These are phyloP conservation scores for Friedmanniomyces endolithicus DNA, from an alignment of 495 filamentous ascomycete genomes.

Conservation along the genomic window DNA sequence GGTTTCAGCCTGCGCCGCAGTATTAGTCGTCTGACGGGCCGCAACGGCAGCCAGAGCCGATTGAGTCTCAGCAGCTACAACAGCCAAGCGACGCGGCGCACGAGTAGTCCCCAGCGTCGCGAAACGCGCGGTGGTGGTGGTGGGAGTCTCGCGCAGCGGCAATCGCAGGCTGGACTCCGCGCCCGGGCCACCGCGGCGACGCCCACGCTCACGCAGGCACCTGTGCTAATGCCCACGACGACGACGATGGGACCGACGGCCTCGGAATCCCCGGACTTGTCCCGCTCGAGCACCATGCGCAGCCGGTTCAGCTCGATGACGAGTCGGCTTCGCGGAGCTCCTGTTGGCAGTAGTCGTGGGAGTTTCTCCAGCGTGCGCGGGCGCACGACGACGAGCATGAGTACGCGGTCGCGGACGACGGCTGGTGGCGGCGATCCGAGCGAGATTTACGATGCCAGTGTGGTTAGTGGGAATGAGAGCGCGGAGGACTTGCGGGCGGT, in stretches of 20 bases:
- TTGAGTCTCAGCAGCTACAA: constrained; percentile 73
- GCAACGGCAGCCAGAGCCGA: constrained; percentile 35
- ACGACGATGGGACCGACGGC: background rate
- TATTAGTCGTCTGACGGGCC: constrained; percentile 38
- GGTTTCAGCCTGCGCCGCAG: constrained; percentile 36
- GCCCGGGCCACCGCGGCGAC: background rate
- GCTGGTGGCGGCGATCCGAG: constrained; percentile 6
- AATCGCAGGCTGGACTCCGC: constrained; percentile 31
- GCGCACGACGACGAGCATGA: background rate
- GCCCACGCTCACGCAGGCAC: background rate
- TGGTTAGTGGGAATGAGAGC: constrained; percentile 50
- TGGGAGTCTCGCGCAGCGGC: constrained; percentile 29
- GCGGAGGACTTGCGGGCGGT: constrained; percentile 66
- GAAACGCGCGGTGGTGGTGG: background rate
- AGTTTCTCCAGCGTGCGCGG: background rate
- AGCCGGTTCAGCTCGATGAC: constrained; percentile 27
- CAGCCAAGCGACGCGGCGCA: constrained; percentile 53
- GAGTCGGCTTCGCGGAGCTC: constrained; percentile 14
- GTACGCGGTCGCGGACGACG: background rate
- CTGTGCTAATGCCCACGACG: too few species aligned
- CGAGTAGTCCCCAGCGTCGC: constrained; percentile 39
- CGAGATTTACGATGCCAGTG: constrained; percentile 52
- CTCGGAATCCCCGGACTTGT: background rate
- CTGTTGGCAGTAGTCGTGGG: constrained; percentile 9
- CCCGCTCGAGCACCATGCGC: background rate